These are phyloP conservation scores for Neurospora sublineolata DNA, from an alignment of 495 filamentous ascomycete genomes.

Conservation along the genomic window DNA sequence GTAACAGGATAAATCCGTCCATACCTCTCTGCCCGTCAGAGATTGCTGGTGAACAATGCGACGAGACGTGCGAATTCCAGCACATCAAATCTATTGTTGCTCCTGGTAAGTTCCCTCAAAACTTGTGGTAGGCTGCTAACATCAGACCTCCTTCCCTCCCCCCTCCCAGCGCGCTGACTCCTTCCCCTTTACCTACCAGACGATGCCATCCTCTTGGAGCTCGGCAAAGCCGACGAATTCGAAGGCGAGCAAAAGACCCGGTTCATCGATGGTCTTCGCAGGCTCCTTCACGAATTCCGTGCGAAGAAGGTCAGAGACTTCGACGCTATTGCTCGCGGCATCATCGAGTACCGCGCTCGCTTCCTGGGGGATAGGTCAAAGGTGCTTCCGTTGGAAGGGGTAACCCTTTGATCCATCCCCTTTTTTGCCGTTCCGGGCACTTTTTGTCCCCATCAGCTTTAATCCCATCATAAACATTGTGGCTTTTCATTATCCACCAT, in stretches of 20 bases:
- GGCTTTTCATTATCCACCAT: slow-evolving; percentile 1
- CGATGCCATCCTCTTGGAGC: slow-evolving; percentile 73
- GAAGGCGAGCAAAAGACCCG: slow-evolving; percentile 54
- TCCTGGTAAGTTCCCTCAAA: slow-evolving; percentile 57
- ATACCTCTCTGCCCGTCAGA: slow-evolving; percentile 66
- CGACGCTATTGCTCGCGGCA: slow-evolving; percentile 64
- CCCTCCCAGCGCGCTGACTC: slow-evolving; percentile 44
- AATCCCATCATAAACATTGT: not conserved
- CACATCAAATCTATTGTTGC: slow-evolving; percentile 69
- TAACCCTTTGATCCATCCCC: slow-evolving; percentile 18
- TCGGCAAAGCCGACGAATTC: slow-evolving; percentile 65
- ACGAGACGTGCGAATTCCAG: slow-evolving; percentile 63
- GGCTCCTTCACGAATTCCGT: slow-evolving; percentile 65
- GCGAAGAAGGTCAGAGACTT: slow-evolving; percentile 68
- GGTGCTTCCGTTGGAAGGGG: slow-evolving; percentile 32
- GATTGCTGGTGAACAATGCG: slow-evolving; percentile 62
- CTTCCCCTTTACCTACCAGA: slow-evolving; percentile 49
- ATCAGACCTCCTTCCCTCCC: slow-evolving; percentile 14
- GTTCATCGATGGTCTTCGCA: slow-evolving; percentile 65
- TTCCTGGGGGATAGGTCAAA: slow-evolving; percentile 42
- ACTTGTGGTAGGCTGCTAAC: slow-evolving; percentile 19
- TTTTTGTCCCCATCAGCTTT: not conserved
- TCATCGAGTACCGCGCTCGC: slow-evolving; percentile 63
- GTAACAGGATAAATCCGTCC: slow-evolving; percentile 67
- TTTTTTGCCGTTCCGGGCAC: not conserved